Evolutionary conservation across 768 basidiomycete genomes (phyloP).

Genomic region (Tylopilus sp.): DNA sequence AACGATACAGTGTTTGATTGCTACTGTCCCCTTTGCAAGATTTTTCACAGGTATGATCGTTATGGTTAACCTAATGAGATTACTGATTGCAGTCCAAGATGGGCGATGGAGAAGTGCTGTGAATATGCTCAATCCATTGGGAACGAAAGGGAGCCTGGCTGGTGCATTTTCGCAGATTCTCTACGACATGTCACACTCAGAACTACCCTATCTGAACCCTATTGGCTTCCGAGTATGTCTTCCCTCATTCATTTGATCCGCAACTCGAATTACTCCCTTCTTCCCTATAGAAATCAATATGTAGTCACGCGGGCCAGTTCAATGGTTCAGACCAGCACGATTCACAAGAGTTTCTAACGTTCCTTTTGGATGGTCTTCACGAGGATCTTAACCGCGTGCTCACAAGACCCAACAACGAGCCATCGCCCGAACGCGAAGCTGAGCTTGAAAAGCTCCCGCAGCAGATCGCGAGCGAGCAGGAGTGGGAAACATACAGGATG

Average conservation of each 20-base stretch:
- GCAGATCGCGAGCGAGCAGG: constrained; percentile 86
- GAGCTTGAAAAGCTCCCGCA: constrained; percentile 84
- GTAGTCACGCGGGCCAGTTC: constrained; percentile 65
- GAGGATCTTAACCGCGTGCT: constrained; percentile 86
- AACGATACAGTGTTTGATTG: constrained; percentile 93
- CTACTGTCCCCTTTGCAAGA: constrained; percentile 87
- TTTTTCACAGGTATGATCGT: constrained; percentile 76
- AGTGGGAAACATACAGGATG: constrained; percentile 88
- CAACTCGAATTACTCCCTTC: constrained; percentile 18
- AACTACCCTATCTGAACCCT: constrained; percentile 79
- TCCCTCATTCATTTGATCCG: constrained; percentile 18
- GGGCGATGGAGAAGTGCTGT: constrained; percentile 79
- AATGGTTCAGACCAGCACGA: constrained; percentile 91
- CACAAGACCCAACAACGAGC: constrained; percentile 58
- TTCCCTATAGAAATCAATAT: constrained; percentile 50
- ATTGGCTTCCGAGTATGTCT: constrained; percentile 76
- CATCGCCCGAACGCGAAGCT: constrained; percentile 78
- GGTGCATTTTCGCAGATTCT: constrained; percentile 80
- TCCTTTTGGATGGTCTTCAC: constrained; percentile 89
- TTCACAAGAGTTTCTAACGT: constrained; percentile 94
- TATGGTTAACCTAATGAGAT: not conserved
- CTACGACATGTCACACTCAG: constrained; percentile 84
- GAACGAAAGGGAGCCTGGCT: constrained; percentile 82
- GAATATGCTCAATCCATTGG: constrained; percentile 82
- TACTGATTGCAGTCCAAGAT: constrained; percentile 41